These are phyloP conservation scores for Pestalotiopsis fici DNA, from an alignment of 2,329 filamentous ascomycete species.

Conservation along the genomic window DNA sequence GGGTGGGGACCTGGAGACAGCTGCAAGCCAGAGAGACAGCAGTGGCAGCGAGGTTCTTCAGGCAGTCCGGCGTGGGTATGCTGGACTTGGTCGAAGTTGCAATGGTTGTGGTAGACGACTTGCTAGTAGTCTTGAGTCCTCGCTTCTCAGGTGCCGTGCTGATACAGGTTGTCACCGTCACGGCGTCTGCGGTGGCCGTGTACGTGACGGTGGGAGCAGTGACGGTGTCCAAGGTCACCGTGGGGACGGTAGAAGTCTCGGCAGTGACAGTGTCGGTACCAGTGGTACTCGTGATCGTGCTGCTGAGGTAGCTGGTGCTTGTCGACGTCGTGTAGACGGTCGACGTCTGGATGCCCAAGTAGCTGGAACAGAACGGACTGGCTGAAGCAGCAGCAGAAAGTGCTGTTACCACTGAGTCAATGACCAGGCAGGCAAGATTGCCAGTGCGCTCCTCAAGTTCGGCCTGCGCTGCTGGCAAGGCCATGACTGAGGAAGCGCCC, in stretches of 20 bases:
- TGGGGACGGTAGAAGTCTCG: neutral
- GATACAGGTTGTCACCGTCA: conserved; percentile 1
- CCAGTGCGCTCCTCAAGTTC: neutral
- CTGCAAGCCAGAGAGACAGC: neutral
- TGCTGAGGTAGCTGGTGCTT: neutral
- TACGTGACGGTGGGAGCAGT: conserved; percentile 1
- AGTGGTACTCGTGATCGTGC: neutral
- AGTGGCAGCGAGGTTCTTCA: conserved; percentile 1
- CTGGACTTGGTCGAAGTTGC: neutral
- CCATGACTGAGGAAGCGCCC: neutral
- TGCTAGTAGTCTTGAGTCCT: neutral
- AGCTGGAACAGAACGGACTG: conserved; percentile 2
- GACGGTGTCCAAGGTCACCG: neutral
- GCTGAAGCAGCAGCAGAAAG: neutral
- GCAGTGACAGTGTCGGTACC: conserved; percentile 1
- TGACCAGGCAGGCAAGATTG: conserved; percentile 1
- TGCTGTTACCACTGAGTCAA: neutral
- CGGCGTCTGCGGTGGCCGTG: conserved; percentile 4
- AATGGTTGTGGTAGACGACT: neutral
- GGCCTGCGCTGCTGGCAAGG: neutral
- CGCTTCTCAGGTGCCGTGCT: neutral
- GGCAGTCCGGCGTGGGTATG: conserved; percentile 1
- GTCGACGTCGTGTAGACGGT: neutral
- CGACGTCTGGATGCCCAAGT: conserved; percentile 3
- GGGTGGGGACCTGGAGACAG: neutral